Evolutionary conservation across 352 stramenopile genomes (phyloP), one percentile per base, ranked within the genome.

Genomic region (Phytophthora boehmeriae): DNA sequence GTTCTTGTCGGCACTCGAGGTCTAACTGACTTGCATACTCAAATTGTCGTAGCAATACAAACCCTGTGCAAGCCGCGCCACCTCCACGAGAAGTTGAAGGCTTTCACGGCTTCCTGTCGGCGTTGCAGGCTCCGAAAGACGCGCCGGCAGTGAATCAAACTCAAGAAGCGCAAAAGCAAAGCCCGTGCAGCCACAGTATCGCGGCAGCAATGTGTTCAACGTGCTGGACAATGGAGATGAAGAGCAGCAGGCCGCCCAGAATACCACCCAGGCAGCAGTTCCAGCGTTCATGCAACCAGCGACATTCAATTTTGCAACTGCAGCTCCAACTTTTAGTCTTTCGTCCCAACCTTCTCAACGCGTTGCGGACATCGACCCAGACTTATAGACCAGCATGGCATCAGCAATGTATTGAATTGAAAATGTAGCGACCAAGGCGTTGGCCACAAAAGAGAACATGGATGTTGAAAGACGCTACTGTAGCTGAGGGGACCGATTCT

Each of bases 31-130:
- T 38, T 44, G 16, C 53, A 19, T 16, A 2, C 13, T 25, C 35
- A 19, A 35, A 38, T 27, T 30, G 19, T 53, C 14, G 8, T 16
- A 77, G 69, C 11, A 74, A 74, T 39, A 30, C 43, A 11, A 78
- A 72, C 17, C 59, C 62, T 30, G 54, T 68, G 46, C 54, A 68
- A 30, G 28, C 48, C 30, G 20, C 51, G 8, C 25, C 59, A 8
- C 44, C 46, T 10, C 20, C 46, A 3, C 65, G 69, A 16, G 79
- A 90, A 72, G 76, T 84, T 1, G 74, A 89, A 63, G 81, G 81
- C 20, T 93, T 93, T 50, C 66, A 83, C 35, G 83, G 83, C 36
- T 92, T 92, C 34, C 59, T 92, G 46, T 76, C 76, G 17, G 67
- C 83, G 14, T 64, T 92, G 63, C 68, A 86, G 43, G 71, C 77